Evolutionary conservation across 495 filamentous ascomycete species (phyloP), one percentile per base, ranked within the genome.

Genomic region (Hypoxylon subgilvum): DNA sequence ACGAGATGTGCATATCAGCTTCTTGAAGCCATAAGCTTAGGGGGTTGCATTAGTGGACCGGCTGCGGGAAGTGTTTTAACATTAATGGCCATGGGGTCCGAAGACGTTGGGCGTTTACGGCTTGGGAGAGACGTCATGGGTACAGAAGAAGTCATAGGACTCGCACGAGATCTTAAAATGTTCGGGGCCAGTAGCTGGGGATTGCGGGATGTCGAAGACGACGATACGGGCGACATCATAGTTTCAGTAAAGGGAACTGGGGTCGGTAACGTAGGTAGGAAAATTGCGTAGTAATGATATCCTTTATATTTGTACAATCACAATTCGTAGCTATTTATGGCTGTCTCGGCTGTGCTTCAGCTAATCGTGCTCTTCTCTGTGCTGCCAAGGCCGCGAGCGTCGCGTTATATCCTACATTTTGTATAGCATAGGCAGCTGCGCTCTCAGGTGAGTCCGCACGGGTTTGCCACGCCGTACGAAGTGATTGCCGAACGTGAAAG

Each of bases 71-170:
- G 86, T 0, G 80, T 95, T 72, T 68, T 97, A 17, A 90, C 84
- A 19, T 77, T 97, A 31, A 99, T 99, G 95, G 91, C 91, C 22
- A 97, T 99, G 94, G 93, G 95, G 2, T 79, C 78, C 28, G 84
- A 86, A 57, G 83, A 86, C 54, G 82, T 82, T 6, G 82, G 82
- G 13, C 68, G 81, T 57, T 64, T 82, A 32, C 72, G 80, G 44
- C 49, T 89, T 32, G 86, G 85, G n/a, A 86, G 85, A 53, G 88
- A 91, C 13, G 87, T 96, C 2, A 67, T 97, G 35, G 91, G 86
- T 2, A 86, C 82, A 17, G 90, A 96, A 67, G 85, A 88, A 59
- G 72, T 90, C 18, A 83, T 99, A 64, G 83, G 84, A 32, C 74
- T 95, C 30, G 90, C 86, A 9, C 82, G 95, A 61, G 95, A 97